These are phyloP conservation scores for Santalum album DNA, from an alignment of 164 flowering plant species.

Conservation along the genomic window DNA sequence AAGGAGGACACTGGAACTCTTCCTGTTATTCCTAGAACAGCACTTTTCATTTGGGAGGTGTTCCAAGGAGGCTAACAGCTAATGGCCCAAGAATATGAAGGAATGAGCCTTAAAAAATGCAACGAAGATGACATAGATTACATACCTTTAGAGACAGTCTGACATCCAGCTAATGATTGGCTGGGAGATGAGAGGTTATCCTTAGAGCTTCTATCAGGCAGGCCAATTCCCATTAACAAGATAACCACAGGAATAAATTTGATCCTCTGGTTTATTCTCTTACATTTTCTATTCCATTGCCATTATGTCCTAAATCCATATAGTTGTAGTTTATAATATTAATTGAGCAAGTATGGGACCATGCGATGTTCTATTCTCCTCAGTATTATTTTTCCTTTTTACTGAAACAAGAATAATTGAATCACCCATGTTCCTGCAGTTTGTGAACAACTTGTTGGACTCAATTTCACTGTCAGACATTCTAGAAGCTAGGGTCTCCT, in stretches of 20 bases:
- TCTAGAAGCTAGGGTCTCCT: neutral
- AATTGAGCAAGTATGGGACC: neutral
- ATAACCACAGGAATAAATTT: neutral
- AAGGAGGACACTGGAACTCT: no score
- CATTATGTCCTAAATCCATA: neutral
- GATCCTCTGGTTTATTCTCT: neutral
- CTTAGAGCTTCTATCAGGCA: neutral
- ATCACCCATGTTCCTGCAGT: constrained; percentile 14
- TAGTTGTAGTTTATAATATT: neutral
- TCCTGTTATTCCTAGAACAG: no score
- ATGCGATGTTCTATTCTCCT: neutral
- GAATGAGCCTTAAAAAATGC: no score
- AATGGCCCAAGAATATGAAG: no score
- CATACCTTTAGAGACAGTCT: no score
- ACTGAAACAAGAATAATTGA: constrained; percentile 11
- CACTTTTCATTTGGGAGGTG: no score
- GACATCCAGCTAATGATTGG: no score
- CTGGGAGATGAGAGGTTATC: constrained; percentile 2
- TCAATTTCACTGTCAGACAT: neutral
- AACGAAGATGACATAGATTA: no score
- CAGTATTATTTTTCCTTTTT: neutral
- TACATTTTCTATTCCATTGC: neutral
- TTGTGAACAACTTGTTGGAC: constrained; percentile 8
- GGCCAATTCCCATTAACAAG: constrained; percentile 1
- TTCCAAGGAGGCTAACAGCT: no score